Conservation (phyloP, 1,284 basidiomycete genomes). For the Ceratobasidium sp. region DNA sequence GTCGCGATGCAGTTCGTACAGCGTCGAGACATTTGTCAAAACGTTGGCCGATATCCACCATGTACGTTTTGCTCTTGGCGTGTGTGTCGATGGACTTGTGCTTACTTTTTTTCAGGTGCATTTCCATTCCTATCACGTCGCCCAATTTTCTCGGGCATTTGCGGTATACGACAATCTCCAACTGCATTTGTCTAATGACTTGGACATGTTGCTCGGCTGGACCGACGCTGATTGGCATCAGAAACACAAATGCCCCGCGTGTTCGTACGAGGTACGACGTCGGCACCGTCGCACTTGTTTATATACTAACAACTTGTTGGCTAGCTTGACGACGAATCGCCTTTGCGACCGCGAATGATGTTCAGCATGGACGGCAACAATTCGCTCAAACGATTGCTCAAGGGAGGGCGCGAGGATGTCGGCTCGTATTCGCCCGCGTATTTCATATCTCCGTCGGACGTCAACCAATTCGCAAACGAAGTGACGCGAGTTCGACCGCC, state of each 20-base stretch:
- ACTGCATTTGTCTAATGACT: background rate
- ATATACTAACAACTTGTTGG: background rate
- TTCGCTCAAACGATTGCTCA: too few species aligned
- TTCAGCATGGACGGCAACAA: constrained; percentile 57
- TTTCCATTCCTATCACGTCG: background rate
- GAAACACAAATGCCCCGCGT: constrained; percentile 54
- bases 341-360: constrained; percentile 51
- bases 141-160: too few species aligned
- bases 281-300: background rate
- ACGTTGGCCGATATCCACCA: background rate
- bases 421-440: too few species aligned
- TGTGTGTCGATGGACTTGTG: background rate
- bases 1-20: background rate
- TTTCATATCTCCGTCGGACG: too few species aligned
- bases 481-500: too few species aligned
- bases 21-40: background rate
- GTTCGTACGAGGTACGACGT: constrained; percentile 51
- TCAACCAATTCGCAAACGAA: too few species aligned
- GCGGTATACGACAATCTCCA: background rate
- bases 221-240: constrained; percentile 47
- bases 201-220: constrained; percentile 31
- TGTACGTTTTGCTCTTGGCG: constrained; percentile 36
- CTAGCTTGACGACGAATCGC: constrained; percentile 50
- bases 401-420: too few species aligned
- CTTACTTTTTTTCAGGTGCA: background rate